phyloP scores from a whole-genome alignment of 768 basidiomycete genomes.

The Mycena chlorophos region DNA sequence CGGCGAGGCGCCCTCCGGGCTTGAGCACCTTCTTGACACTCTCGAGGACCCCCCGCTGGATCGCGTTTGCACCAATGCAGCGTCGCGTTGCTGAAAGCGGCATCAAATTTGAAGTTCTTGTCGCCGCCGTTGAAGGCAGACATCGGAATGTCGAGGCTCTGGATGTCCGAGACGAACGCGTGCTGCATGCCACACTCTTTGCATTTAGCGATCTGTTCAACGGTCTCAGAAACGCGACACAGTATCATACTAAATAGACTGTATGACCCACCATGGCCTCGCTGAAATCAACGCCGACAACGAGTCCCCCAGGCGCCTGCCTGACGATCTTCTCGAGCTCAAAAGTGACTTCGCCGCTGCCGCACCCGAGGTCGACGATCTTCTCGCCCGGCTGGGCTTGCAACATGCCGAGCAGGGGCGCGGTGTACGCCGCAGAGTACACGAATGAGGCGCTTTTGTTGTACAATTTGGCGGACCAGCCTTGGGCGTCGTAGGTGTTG shows the following conservation, averaged over 20 bases:
- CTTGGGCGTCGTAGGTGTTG: conserved; percentile 8
- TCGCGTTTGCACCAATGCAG: conserved; percentile 85
- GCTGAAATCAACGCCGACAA: conserved; percentile 71
- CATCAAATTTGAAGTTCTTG: conserved; percentile 54
- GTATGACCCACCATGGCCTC: conserved; percentile 64
- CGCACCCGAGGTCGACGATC: conserved; percentile 80
- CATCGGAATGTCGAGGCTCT: conserved; percentile 41
- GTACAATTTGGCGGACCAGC: conserved; percentile 48
- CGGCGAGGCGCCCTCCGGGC: conserved; percentile 68
- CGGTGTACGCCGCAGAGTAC: conserved; percentile 46
- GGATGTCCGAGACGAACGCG: conserved; percentile 56
- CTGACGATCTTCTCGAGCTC: conserved; percentile 55
- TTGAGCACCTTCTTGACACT: conserved; percentile 63
- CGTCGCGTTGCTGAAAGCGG: conserved; percentile 77
- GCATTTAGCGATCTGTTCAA: conserved; percentile 54
- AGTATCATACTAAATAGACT: neutral
- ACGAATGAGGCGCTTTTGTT: conserved; percentile 56
- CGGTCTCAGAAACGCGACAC: neutral
- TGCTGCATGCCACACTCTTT: conserved; percentile 44
- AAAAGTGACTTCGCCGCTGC: conserved; percentile 75
- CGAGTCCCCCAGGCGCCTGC: conserved; percentile 45
- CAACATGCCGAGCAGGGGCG: conserved; percentile 59
- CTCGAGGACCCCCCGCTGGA: conserved; percentile 63
- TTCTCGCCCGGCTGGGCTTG: conserved; percentile 64
- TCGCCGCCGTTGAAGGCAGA: conserved; percentile 27